Evolutionary conservation across 31 red algal genomes (phyloP).

Genomic region (Asparagopsis taxiformis): DNA sequence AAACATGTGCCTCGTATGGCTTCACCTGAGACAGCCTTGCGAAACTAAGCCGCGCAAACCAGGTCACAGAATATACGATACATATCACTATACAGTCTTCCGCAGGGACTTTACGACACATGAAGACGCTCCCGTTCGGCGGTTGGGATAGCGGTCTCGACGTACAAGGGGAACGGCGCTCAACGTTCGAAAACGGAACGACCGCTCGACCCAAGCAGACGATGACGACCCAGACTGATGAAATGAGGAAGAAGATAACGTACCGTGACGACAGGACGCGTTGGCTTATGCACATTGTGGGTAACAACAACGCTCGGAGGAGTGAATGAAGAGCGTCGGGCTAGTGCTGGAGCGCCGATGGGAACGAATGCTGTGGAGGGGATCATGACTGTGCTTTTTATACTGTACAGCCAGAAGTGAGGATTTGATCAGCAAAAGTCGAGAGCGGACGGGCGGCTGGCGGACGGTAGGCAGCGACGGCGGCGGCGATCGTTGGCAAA

Average conservation of each 20-base stretch:
- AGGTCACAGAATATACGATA: slow-evolving; percentile 55
- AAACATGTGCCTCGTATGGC: slow-evolving; percentile 30
- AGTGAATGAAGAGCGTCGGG: no score
- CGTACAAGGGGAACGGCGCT: background rate
- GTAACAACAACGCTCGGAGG: no score
- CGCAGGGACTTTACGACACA: slow-evolving; percentile 31
- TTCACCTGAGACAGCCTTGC: slow-evolving; percentile 41
- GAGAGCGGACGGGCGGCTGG: no score
- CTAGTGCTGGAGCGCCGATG: no score
- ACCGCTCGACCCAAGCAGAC: background rate
- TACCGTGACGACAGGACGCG: no score
- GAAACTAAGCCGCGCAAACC: slow-evolving; percentile 49
- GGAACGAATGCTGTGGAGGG: no score
- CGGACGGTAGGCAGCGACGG: no score
- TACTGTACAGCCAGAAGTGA: no score
- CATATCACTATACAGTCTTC: slow-evolving; percentile 41
- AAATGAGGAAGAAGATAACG: background rate
- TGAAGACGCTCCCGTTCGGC: slow-evolving; percentile 21
- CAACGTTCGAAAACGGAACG: background rate
- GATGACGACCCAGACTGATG: slow-evolving; percentile 11
- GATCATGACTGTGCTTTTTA: no score
- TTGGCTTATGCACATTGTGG: no score
- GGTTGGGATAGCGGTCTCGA: slow-evolving; percentile 33
- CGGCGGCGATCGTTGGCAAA: no score
- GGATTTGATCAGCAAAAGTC: no score